phyloP scores from a whole-genome alignment of 441 rosid genomes.

The Pelargonium citronellum region DNA sequence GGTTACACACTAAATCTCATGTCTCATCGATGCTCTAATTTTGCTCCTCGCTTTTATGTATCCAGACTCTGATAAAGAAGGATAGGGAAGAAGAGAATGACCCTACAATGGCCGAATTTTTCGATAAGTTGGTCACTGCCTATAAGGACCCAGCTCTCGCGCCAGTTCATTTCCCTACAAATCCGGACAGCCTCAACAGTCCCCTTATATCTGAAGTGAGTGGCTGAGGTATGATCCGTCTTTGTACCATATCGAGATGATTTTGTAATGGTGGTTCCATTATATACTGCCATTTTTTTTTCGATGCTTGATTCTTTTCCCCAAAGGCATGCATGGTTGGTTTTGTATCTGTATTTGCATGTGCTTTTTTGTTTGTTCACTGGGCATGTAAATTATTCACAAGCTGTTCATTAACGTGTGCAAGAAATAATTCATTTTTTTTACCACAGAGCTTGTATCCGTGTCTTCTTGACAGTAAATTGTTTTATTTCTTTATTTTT shows the following conservation, averaged over 20 bases:
- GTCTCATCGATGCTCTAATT: neutral
- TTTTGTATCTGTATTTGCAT: neutral
- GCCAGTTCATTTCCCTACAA: constrained; percentile 50
- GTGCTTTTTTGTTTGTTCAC: neutral
- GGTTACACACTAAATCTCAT: neutral
- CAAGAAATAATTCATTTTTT: neutral
- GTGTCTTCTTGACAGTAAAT: no score
- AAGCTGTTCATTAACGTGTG: constrained; percentile 6
- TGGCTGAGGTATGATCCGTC: constrained; percentile 19
- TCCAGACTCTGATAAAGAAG: constrained; percentile 67
- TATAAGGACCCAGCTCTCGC: constrained; percentile 74
- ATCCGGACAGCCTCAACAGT: constrained; percentile 45
- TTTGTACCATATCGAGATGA: constrained; percentile 4
- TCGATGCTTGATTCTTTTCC: neutral
- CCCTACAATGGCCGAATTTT: constrained; percentile 53
- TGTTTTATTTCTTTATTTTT: neutral
- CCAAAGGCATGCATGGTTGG: neutral
- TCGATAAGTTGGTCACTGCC: constrained; percentile 45
- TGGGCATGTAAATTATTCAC: constrained; percentile 15
- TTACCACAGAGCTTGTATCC: neutral
- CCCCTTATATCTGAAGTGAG: constrained; percentile 55
- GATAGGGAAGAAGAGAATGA: constrained; percentile 60
- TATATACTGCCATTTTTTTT: neutral
- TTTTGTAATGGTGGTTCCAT: neutral
- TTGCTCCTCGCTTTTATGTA: constrained; percentile 13